Evolutionary conservation across 345 rosid species (phyloP).

Genomic region (Isatis tinctoria): DNA sequence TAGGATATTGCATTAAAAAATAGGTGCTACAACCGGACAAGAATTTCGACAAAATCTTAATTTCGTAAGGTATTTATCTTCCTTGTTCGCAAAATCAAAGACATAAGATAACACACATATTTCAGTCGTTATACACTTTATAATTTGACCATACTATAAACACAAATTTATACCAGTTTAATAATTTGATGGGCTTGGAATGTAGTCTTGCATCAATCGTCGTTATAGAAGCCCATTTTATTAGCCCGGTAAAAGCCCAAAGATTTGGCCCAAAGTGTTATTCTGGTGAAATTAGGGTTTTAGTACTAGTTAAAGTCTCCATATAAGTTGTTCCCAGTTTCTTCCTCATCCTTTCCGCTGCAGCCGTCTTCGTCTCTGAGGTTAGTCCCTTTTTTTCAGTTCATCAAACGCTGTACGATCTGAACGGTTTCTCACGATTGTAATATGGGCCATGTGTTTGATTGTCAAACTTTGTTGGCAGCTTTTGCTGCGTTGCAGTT

Average conservation of each 20-base stretch:
- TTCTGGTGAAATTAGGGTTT: slow-evolving; percentile 23
- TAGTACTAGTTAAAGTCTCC: background rate
- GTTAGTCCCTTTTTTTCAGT: slow-evolving; percentile 2
- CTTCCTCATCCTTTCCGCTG: slow-evolving; percentile 11
- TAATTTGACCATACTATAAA: too few relatives aligned
- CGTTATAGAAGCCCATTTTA: background rate
- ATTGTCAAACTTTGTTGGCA: background rate
- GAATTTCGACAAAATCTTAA: background rate
- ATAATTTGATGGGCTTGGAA: too few relatives aligned
- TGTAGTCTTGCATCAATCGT: too few relatives aligned
- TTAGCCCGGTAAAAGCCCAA: background rate
- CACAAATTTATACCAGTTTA: too few relatives aligned
- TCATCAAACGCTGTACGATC: background rate
- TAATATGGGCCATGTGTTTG: background rate
- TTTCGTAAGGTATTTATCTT: too few relatives aligned
- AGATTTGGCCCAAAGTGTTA: background rate
- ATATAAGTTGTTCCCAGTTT: slow-evolving; percentile 4
- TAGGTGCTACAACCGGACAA: background rate
- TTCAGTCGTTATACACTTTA: too few relatives aligned
- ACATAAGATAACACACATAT: too few relatives aligned
- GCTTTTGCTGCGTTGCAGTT: background rate
- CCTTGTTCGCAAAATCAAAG: too few relatives aligned
- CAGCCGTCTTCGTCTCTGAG: slow-evolving; percentile 32
- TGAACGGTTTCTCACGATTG: background rate
- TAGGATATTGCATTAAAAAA: background rate